Percentiles rank a stretch among this genome's conserved stretches.
Conservation (phyloP, 148 eudicot species). For the Camellia sinensis region DNA sequence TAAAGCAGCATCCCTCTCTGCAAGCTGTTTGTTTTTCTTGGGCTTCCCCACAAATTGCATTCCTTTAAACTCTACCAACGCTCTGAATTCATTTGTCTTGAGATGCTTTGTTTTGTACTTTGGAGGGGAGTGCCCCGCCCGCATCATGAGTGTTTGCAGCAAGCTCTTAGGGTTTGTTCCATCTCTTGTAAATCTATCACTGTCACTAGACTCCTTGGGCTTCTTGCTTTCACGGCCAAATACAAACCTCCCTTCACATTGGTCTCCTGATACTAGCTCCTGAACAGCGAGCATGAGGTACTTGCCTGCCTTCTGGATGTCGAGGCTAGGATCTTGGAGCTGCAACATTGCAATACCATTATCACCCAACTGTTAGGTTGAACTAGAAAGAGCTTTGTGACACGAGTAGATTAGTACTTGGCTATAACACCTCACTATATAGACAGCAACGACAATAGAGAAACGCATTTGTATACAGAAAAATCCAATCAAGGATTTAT, state of each 20-base stretch:
- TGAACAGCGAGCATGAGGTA: slow-evolving; percentile 90
- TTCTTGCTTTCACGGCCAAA: slow-evolving; percentile 88
- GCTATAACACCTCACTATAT: not conserved
- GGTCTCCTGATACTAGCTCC: slow-evolving; percentile 86
- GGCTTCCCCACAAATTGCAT: slow-evolving; percentile 99
- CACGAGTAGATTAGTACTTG: not conserved
- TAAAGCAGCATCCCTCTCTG: slow-evolving; percentile 89
- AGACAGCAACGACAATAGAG: not conserved
- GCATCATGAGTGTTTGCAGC: slow-evolving; percentile 90
- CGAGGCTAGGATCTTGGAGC: slow-evolving; percentile 79
- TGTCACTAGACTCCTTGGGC: slow-evolving; percentile 45
- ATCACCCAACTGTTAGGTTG: not conserved
- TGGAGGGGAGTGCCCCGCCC: slow-evolving; percentile 97
- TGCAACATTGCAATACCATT: slow-evolving; percentile 34
- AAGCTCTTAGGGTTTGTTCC: slow-evolving; percentile 94
- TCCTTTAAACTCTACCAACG: slow-evolving; percentile 92
- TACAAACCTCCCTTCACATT: slow-evolving; percentile 90
- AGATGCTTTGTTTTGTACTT: slow-evolving; percentile 93
- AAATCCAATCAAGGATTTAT: not conserved
- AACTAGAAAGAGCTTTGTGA: not conserved
- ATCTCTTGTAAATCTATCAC: slow-evolving; percentile 63
- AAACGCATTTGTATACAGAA: not conserved
- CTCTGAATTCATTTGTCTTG: slow-evolving; percentile 90
- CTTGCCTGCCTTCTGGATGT: slow-evolving; percentile 86
- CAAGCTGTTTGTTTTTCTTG: slow-evolving; percentile 74